Base-by-base conservation (phyloP, 768 basidiomycete genomes). In the Leucocoprinus leucothites region DNA sequence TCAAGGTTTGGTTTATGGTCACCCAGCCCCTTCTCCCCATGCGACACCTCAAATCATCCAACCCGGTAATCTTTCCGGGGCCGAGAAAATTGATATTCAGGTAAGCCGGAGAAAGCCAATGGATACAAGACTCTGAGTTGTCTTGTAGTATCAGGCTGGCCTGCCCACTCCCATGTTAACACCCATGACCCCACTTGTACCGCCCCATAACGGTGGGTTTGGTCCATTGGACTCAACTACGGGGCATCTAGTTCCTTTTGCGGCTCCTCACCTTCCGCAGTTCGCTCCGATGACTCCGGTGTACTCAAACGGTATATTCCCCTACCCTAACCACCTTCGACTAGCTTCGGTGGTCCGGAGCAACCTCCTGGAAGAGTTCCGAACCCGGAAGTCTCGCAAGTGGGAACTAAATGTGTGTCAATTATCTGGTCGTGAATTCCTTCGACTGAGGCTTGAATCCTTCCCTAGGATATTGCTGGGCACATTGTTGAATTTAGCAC, bases 401-500 rank as follows among this genome's bases (percentile, higher is more conserved):
- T 98, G 94, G 95, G 85, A 89, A 58, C 73, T 97, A 19, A 73
- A 77, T 69, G 94, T 92, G 79, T 70, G 53, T 51, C 56, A 13
- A 34, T 26, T 57, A 4, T 48, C 60, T 31, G 35, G 25, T 16
- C 34, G 14, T n/a, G n/a, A n/a, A 18, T 13, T 34, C 31, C 13
- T 34, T 34, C 13, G 9, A 11, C 40, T 51, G 19, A 9, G 47
- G 49, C 22, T 7, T 19, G 34, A 24, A 52, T 26, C 14, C 35
- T 25, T 26, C 34, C 18, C 9, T 61, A 98, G 96, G 93, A 96
- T 63, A 86, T 99, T 59, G 77, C 79, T 43, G 91, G 91, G 7
- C 82, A 89, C 67, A 69, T 96, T 52, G 86, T 91, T 38, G 96
- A 98, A 69, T 99, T 99, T 67, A 87, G 91, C 56, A 83, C 84